These are phyloP conservation scores for Maudiozyma saulgeensis DNA, from an alignment of 805 yeast species.

Conservation along the genomic window DNA sequence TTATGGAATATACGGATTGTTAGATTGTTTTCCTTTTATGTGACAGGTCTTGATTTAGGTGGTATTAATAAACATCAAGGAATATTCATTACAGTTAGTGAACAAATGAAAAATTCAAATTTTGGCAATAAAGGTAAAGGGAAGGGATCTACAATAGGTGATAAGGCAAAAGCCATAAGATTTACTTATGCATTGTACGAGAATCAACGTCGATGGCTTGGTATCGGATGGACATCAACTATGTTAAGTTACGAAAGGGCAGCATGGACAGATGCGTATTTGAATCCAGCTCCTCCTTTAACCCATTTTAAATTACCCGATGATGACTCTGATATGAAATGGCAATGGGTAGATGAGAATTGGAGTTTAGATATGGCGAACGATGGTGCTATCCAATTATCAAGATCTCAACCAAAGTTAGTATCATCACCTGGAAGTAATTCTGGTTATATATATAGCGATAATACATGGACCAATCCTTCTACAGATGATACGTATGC, in stretches of 20 bases:
- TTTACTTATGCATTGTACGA: slow-evolving; percentile 90
- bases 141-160: slow-evolving; percentile 27
- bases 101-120: slow-evolving; percentile 26
- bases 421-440: slow-evolving; percentile 62
- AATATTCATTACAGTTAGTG: slow-evolving; percentile 34
- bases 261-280: slow-evolving; percentile 94
- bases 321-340: slow-evolving; percentile 54
- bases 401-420: slow-evolving; percentile 44
- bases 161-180: slow-evolving; percentile 40
- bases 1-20: slow-evolving; percentile 71
- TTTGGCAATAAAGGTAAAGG: slow-evolving; percentile 6
- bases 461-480: slow-evolving; percentile 91
- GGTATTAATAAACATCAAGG: slow-evolving; percentile 35
- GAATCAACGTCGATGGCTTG: slow-evolving; percentile 94
- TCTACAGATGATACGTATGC: slow-evolving; percentile 79
- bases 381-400: slow-evolving; percentile 71
- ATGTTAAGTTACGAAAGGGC: slow-evolving; percentile 86
- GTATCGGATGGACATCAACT: slow-evolving; percentile 95
- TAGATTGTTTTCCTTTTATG: slow-evolving; percentile 61
- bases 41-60: slow-evolving; percentile 77
- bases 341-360: slow-evolving; percentile 92
- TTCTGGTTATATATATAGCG: slow-evolving; percentile 83
- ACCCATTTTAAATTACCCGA: slow-evolving; percentile 77
- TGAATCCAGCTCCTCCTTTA: slow-evolving; percentile 73
- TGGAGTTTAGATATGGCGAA: slow-evolving; percentile 88